Evolutionary conservation across 805 yeast species (phyloP).

Genomic region (Teunomyces funiuensis): DNA sequence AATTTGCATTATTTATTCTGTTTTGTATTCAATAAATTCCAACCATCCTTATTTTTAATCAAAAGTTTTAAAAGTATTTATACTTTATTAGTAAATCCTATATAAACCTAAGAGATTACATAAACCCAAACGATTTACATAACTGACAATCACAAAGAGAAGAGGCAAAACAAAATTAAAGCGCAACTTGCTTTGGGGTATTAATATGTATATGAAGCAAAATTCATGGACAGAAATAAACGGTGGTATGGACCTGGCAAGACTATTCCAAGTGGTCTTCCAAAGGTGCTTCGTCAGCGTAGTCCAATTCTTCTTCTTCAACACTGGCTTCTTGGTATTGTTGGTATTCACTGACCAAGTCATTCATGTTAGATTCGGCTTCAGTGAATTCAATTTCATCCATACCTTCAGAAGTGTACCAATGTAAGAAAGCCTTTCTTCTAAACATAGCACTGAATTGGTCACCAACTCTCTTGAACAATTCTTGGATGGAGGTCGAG

Average conservation of each 20-base stretch:
- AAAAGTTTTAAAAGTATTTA: neutral
- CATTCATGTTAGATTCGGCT: constrained; percentile 90
- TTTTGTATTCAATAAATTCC: constrained; percentile 3
- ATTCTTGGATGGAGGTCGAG: constrained; percentile 88
- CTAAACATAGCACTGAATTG: constrained; percentile 92
- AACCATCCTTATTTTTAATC: neutral
- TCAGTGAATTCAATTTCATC: constrained; percentile 92
- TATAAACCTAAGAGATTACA: constrained; percentile 2
- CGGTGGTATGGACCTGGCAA: constrained; percentile 1
- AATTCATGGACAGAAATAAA: constrained; percentile 10
- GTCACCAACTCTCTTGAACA: constrained; percentile 84
- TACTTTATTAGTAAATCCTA: constrained; percentile 6
- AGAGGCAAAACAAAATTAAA: constrained; percentile 5
- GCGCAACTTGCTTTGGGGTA: constrained; percentile 6
- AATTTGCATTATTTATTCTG: constrained; percentile 5
- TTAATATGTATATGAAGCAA: constrained; percentile 13
- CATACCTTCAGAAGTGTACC: constrained; percentile 97
- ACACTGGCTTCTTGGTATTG: constrained; percentile 85
- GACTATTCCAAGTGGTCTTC: constrained; percentile 49
- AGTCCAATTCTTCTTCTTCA: constrained; percentile 75
- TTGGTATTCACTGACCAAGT: constrained; percentile 83
- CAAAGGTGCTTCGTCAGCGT: constrained; percentile 62
- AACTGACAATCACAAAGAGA: constrained; percentile 3
- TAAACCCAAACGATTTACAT: constrained; percentile 5
- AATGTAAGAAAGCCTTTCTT: constrained; percentile 92